These are phyloP conservation scores for Microbotryum violaceum DNA, from an alignment of 1,284 basidiomycete genomes.

Conservation along the genomic window DNA sequence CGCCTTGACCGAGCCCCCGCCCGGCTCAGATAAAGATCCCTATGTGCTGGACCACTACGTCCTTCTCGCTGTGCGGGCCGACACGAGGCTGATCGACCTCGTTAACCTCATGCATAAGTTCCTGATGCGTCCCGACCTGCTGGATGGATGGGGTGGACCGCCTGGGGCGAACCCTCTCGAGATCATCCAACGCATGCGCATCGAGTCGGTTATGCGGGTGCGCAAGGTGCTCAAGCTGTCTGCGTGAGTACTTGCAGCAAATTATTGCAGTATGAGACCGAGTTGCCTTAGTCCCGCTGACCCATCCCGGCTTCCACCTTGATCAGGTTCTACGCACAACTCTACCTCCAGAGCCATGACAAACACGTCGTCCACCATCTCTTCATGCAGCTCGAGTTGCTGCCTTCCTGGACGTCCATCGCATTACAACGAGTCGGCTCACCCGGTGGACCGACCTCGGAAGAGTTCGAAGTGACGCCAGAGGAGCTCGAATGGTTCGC, in stretches of 20 bases:
- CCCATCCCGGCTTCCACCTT: neutral
- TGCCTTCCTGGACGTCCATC: constrained; percentile 17
- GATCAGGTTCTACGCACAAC: constrained; percentile 24
- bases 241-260: constrained; percentile 11
- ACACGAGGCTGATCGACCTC: constrained; percentile 19
- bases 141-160: neutral
- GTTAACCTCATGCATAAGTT: constrained; percentile 13
- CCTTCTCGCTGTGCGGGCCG: constrained; percentile 22
- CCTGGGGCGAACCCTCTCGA: constrained; percentile 5
- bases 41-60: constrained; percentile 21
- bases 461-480: constrained; percentile 19
- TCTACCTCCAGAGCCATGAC: constrained; percentile 20
- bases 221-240: constrained; percentile 24
- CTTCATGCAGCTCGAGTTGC: constrained; percentile 10
- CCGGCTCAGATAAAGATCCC: constrained; percentile 5
- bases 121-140: constrained; percentile 1
- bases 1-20: neutral
- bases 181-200: constrained; percentile 8
- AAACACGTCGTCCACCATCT: constrained; percentile 29
- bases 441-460: constrained; percentile 10
- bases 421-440: constrained; percentile 11
- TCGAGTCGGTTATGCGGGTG: constrained; percentile 18
- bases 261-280: too few species aligned
- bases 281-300: too few species aligned
- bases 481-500: constrained; percentile 29